phyloP scores from a whole-genome alignment of 208 protist genomes.

The Crithidia brevicula region DNA sequence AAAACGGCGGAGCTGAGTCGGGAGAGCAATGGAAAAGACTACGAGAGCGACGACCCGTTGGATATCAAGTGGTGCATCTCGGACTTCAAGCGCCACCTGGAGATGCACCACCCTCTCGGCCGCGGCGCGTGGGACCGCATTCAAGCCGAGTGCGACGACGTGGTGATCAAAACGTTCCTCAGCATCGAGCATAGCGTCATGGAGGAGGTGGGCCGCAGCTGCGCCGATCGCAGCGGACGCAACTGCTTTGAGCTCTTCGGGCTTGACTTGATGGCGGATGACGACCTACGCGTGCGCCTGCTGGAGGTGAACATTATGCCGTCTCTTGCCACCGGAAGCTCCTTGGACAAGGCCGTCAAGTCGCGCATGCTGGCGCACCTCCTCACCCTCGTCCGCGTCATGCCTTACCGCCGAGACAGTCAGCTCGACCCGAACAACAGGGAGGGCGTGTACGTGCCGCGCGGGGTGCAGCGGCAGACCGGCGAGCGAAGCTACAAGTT shows the following conservation, averaged over 20 bases:
- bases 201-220: conserved; percentile 64
- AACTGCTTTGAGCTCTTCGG: conserved; percentile 94
- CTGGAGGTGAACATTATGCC: conserved; percentile 95
- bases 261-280: conserved; percentile 88
- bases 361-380: conserved; percentile 87
- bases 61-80: conserved; percentile 93
- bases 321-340: conserved; percentile 81
- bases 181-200: conserved; percentile 87
- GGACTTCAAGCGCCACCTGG: conserved; percentile 73
- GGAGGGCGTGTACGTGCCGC: conserved; percentile 28
- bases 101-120: conserved; percentile 55
- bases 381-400: conserved; percentile 80
- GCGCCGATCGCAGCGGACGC: conserved; percentile 68
- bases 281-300: conserved; percentile 73
- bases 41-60: conserved; percentile 67
- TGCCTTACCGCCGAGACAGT: conserved; percentile 75
- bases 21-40: conserved; percentile 66
- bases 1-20: conserved; percentile 88
- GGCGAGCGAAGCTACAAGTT: conserved; percentile 71
- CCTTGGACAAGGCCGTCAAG: conserved; percentile 90
- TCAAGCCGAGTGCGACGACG: conserved; percentile 73
- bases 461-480: conserved; percentile 29
- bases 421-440: conserved; percentile 24
- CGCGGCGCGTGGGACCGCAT: conserved; percentile 65
- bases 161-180: conserved; percentile 93